Base-by-base conservation (phyloP, 1,139 yeast genomes). In the Saccharomyces hybrid region DNA sequence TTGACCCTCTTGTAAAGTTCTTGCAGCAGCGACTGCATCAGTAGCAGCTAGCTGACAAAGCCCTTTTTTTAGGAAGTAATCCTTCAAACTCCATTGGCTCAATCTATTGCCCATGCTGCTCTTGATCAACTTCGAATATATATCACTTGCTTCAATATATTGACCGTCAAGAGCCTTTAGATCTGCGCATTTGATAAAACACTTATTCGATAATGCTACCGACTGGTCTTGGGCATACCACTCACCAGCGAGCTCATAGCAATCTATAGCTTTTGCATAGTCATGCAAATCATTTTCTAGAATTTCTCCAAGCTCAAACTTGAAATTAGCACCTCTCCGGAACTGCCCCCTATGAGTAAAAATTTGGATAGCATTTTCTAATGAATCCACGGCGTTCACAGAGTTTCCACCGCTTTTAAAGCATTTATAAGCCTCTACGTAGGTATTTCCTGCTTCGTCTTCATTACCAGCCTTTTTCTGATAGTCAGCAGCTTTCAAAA, bases 151-250 rank as follows among this genome's bases (percentile, higher is more conserved):
- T 60, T 81, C 81, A 42, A 79, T 70, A 69, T 86, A 91, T 58
- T 88, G 80, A 13, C 84, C 90, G 54, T 79, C 77, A 55, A 84
- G 73, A n/a, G 96, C 96, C 54, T 84, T 78, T 64, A 93, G 77
- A 67, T 93, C 98, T 1, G 98, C 99, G 62, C 93, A 88, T 71
- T 89, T 89, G 63, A 91, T 75, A 63, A 80, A 88, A 27, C 96
- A 90, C 73, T 93, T 93, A 72, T 84, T 90, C 32, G 97, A 83
- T 57, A 93, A 65, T 7, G 97, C 96, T 61, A 86, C 87, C 0
- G 99, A 98, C 58, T 89, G 93, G 72, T 93, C 99, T 59, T 95
- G 90, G 57, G 83, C 81, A 69, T 87, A 90, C 88, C 97, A 93
- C 67, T 95, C 98, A 47, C 97, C 97, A 4, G 99, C 97, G 64